phyloP scores from a whole-genome alignment of 2,329 filamentous ascomycete species.

The Ambrosiella cleistominuta region DNA sequence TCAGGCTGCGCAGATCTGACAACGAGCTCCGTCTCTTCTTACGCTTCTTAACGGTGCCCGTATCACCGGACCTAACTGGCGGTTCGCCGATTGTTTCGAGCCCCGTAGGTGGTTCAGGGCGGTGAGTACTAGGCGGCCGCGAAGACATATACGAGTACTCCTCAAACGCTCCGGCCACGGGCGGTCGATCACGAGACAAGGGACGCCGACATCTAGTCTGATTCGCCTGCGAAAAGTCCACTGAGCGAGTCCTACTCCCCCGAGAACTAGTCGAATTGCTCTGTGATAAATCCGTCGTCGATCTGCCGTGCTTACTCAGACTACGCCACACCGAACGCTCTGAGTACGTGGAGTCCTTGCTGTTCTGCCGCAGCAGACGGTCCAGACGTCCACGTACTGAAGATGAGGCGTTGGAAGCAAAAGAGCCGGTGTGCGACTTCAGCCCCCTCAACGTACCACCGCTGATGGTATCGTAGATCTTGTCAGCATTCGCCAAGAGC shows the following conservation, averaged over 20 bases:
- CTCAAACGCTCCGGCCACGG: slow-evolving; percentile 45
- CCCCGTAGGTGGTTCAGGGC: slow-evolving; percentile 26
- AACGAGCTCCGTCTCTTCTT: slow-evolving; percentile 73
- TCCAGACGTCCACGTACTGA: slow-evolving; percentile 69
- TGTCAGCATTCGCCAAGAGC: slow-evolving; percentile 20
- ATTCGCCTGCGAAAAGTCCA: slow-evolving; percentile 35
- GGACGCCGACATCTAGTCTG: slow-evolving; percentile 27
- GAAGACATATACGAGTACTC: slow-evolving; percentile 22
- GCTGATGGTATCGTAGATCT: slow-evolving; percentile 38
- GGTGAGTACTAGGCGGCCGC: slow-evolving; percentile 40
- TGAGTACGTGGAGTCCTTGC: slow-evolving; percentile 29
- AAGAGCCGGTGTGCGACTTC: slow-evolving; percentile 51
- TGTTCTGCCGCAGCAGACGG: slow-evolving; percentile 57
- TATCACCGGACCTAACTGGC: slow-evolving; percentile 22
- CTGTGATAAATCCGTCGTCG: slow-evolving; percentile 12
- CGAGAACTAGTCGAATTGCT: slow-evolving; percentile 13
- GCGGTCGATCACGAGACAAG: slow-evolving; percentile 40
- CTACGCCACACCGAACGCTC: slow-evolving; percentile 57
- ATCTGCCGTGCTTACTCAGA: slow-evolving; percentile 48
- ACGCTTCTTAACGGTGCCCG: slow-evolving; percentile 37
- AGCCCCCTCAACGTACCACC: slow-evolving; percentile 30
- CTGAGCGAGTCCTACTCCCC: slow-evolving; percentile 51
- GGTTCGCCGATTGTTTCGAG: slow-evolving; percentile 45
- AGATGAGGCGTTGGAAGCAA: slow-evolving; percentile 63
- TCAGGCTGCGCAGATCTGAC: slow-evolving; percentile 61